phyloP scores from a whole-genome alignment of 768 basidiomycete genomes.

The Cytidiella melzeri region DNA sequence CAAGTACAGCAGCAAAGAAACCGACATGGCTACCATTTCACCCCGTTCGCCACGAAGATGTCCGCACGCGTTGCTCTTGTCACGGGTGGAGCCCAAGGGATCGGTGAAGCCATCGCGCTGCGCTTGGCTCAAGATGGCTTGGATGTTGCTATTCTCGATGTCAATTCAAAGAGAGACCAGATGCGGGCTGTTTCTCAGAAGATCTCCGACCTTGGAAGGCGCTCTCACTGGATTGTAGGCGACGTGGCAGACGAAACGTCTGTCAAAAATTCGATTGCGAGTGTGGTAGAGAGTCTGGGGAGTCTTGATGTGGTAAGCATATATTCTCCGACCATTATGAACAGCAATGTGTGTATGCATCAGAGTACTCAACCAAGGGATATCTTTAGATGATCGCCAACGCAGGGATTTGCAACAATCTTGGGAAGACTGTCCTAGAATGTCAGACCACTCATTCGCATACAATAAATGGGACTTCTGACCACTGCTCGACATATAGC shows the following conservation, averaged over 20 bases:
- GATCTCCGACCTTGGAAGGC: constrained; percentile 19
- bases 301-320: constrained; percentile 41
- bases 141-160: constrained; percentile 17
- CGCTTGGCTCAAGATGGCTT: constrained; percentile 23
- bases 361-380: not conserved
- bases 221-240: constrained; percentile 22
- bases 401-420: constrained; percentile 14
- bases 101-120: constrained; percentile 24
- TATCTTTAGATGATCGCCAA: constrained; percentile 23
- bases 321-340: not conserved
- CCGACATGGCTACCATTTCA: too few species aligned
- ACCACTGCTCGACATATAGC: constrained; percentile 1
- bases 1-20: too few species aligned
- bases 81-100: constrained; percentile 34
- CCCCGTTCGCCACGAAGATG: too few species aligned
- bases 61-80: constrained; percentile 30
- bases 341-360: not conserved
- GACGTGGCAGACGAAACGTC: constrained; percentile 39
- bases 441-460: constrained; percentile 1
- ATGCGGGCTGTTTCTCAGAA: constrained; percentile 13
- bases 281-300: constrained; percentile 28
- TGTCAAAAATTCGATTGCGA: constrained; percentile 35
- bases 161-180: constrained; percentile 10
- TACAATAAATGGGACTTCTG: not conserved
- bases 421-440: constrained; percentile 10